Conservation (phyloP, 441 rosid genomes). For the Adansonia rubrostipa region DNA sequence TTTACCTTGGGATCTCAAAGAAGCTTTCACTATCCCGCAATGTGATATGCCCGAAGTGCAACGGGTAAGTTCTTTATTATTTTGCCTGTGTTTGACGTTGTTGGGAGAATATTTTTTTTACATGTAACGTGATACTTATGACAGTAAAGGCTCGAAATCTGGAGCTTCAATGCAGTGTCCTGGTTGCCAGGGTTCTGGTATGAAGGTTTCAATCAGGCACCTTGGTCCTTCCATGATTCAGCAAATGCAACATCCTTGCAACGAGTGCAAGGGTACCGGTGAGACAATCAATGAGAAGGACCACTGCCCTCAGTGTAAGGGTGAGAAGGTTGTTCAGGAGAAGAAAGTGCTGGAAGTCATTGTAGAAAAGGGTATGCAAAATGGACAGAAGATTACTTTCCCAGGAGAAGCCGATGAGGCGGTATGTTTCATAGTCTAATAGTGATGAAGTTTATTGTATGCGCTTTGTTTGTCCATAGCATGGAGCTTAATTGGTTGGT, state of each 20-base stretch:
- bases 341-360: constrained; percentile 73
- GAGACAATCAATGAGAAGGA: constrained; percentile 65
- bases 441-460: not conserved
- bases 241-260: constrained; percentile 84
- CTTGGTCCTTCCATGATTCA: constrained; percentile 87
- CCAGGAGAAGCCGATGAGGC: constrained; percentile 89
- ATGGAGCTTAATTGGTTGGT: not conserved
- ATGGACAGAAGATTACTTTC: constrained; percentile 80
- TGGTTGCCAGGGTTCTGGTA: constrained; percentile 78
- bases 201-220: constrained; percentile 77
- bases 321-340: constrained; percentile 69
- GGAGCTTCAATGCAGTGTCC: constrained; percentile 68
- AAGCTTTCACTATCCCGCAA: constrained; percentile 79
- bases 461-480: not conserved
- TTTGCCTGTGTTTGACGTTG: not conserved
- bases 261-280: constrained; percentile 78
- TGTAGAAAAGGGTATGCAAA: constrained; percentile 77
- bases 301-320: constrained; percentile 70
- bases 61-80: constrained; percentile 49
- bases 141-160: constrained; percentile 80
- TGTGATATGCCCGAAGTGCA: constrained; percentile 69
- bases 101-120: not conserved
- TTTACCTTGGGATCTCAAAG: constrained; percentile 64
- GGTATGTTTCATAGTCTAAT: constrained; percentile 34
- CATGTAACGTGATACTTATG: not conserved